A percentile compares a stretch with the other conserved stretches of the same genome.
phyloP scores from a whole-genome alignment of 2,329 filamentous ascomycete genomes.

The Phaeoacremonium minimum region DNA sequence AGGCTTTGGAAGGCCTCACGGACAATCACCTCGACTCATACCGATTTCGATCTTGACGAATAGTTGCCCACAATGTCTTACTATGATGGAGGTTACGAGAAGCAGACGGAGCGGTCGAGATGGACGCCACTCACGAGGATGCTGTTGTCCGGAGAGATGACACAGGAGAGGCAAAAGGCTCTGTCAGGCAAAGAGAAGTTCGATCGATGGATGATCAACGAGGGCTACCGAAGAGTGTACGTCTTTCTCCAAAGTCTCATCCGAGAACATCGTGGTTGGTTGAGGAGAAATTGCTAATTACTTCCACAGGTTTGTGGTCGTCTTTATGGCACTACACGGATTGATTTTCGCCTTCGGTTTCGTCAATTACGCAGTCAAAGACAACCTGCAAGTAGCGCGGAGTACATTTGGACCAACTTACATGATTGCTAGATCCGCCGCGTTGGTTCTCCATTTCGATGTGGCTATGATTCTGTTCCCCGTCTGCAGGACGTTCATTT shows the following conservation, averaged over 20 bases:
- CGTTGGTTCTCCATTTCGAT: constrained; percentile 76
- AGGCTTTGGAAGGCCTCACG: constrained; percentile 10
- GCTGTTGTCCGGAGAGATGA: constrained; percentile 80
- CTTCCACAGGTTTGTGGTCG: constrained; percentile 63
- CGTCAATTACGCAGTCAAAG: constrained; percentile 75
- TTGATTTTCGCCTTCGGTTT: constrained; percentile 79
- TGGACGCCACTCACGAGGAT: constrained; percentile 80
- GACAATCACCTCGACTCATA: constrained; percentile 7
- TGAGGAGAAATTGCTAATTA: constrained; percentile 12
- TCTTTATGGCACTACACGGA: constrained; percentile 69
- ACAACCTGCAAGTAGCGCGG: constrained; percentile 64
- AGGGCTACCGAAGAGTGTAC: constrained; percentile 76
- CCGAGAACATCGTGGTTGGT: constrained; percentile 5
- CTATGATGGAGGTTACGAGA: constrained; percentile 28
- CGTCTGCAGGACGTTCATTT: constrained; percentile 81
- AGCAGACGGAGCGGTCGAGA: constrained; percentile 67
- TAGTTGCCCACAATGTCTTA: constrained; percentile 20
- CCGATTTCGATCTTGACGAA: constrained; percentile 4
- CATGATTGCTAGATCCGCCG: constrained; percentile 70
- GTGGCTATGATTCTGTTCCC: constrained; percentile 75
- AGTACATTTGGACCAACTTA: constrained; percentile 72
- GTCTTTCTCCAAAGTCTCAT: constrained; percentile 23
- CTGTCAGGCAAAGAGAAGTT: constrained; percentile 68
- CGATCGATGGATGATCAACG: constrained; percentile 86
- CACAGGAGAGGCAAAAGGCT: constrained; percentile 65